These are phyloP conservation scores for Paramyrothecium sp. DNA, from an alignment of 2,329 filamentous ascomycete genomes.

Conservation along the genomic window DNA sequence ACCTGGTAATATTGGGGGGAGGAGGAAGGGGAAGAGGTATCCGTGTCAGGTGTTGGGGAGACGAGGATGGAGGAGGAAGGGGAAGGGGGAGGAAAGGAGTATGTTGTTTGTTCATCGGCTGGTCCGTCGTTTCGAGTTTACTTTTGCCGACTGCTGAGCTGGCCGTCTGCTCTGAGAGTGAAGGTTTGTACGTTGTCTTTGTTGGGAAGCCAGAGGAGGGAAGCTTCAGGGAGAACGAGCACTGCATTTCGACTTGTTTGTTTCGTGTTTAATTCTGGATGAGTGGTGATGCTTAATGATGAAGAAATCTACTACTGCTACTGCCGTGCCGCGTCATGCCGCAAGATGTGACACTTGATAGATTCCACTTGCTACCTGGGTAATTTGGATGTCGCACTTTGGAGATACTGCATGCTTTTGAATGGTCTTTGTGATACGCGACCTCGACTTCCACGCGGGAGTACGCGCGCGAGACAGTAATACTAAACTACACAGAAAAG, in stretches of 20 bases:
- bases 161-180: neutral
- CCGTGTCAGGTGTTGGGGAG: neutral
- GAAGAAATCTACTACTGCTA: neutral
- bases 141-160: neutral
- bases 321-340: neutral
- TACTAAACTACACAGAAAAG: too few relatives aligned
- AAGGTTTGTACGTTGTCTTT: neutral
- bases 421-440: too few relatives aligned
- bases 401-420: too few relatives aligned
- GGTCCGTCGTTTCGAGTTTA: neutral
- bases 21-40: neutral
- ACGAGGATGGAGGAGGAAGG: too few relatives aligned
- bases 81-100: neutral
- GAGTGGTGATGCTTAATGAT: slow-evolving; percentile 1
- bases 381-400: too few relatives aligned
- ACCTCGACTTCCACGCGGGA: too few relatives aligned
- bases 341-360: too few relatives aligned
- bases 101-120: neutral
- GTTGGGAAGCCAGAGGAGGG: too few relatives aligned
- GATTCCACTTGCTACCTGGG: too few relatives aligned
- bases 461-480: too few relatives aligned
- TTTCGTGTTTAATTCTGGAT: neutral
- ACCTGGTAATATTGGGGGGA: neutral
- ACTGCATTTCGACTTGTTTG: neutral
- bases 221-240: too few relatives aligned